Percentiles rank a stretch among this genome's conserved stretches.
Evolutionary conservation across 805 yeast species (phyloP).

Genomic region (Cyberlindnera japonica): DNA sequence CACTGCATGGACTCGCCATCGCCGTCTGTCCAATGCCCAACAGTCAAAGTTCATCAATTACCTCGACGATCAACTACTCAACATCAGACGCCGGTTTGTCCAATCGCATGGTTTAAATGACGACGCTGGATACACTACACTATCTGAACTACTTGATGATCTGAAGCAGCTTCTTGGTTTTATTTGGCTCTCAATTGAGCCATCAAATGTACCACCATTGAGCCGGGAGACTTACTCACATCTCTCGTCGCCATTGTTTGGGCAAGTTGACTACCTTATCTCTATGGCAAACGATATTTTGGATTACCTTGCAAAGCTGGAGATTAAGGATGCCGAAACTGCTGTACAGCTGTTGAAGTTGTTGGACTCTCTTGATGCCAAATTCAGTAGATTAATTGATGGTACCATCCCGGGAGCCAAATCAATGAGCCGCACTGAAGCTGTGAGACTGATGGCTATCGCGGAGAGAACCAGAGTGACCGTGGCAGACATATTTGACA

Average conservation of each 20-base stretch:
- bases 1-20: conserved; percentile 6
- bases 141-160: conserved; percentile 40
- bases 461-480: conserved; percentile 48
- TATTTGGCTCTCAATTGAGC: conserved; percentile 58
- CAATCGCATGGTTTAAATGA: conserved; percentile 38
- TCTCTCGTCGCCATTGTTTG: conserved; percentile 36
- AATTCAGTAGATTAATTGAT: conserved; percentile 37
- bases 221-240: conserved; percentile 9
- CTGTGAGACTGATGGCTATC: conserved; percentile 48
- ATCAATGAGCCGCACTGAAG: conserved; percentile 44
- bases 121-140: conserved; percentile 27
- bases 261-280: conserved; percentile 61
- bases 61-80: conserved; percentile 50
- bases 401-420: conserved; percentile 32
- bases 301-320: conserved; percentile 49
- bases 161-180: conserved; percentile 48
- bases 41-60: conserved; percentile 53
- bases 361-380: conserved; percentile 37
- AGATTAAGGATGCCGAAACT: conserved; percentile 19
- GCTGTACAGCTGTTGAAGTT: conserved; percentile 34
- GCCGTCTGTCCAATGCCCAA: conserved; percentile 42
- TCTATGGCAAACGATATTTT: conserved; percentile 63
- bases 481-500: conserved; percentile 34
- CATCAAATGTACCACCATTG: conserved; percentile 24
- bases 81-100: conserved; percentile 51